Base-by-base conservation (phyloP, 257 asterid species). In the Anisodus acutangulus region DNA sequence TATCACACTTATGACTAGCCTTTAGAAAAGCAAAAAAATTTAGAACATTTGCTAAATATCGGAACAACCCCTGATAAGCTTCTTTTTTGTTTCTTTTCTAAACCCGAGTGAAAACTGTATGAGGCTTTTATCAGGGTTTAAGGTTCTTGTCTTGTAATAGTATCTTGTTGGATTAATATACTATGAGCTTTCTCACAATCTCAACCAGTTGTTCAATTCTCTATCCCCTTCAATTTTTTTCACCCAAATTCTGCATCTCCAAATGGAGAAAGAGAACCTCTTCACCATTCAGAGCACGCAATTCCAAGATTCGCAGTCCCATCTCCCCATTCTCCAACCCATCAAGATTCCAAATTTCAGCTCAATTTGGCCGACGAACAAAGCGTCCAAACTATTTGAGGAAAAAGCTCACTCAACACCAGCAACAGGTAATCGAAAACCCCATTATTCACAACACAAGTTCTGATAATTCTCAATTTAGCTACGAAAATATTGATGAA, bases 351-450 rank as follows among this genome's bases (percentile, higher is more conserved):
- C 89, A 87, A 82, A 86, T 94, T 86, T 90, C 93, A 58, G 97
- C 97, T 85, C 95, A 87, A 31, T 88, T 90, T 11, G 84, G 89
- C 87, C 89, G 91, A 74, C 90, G 88, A 57, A 84, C 91, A 17
- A 88, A 78, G 84, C 98, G 98, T 84, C 92, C 78, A 45, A 95
- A 93, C 84, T 88, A 90, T 90, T 89, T 97, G 76, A 90, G 98
- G 93, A 91, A 90, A 88, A 96, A 93, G 62, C 91, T 91, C 86
- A 86, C 83, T 66, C 91, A 85, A 78, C 87, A 70, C 49, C 91
- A 72, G 13, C 87, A 91, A 7, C 92, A 92, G 98, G 98, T 92
- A 58, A 86, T 92, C 83, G 83, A 35, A 76, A 71, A 80, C 35
- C 35, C 35, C 35, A 31, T 31, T 31, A 31, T 31, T 31, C 35